Conservation (phyloP, 2,329 filamentous ascomycete genomes). For the Metarhizium brunneum region DNA sequence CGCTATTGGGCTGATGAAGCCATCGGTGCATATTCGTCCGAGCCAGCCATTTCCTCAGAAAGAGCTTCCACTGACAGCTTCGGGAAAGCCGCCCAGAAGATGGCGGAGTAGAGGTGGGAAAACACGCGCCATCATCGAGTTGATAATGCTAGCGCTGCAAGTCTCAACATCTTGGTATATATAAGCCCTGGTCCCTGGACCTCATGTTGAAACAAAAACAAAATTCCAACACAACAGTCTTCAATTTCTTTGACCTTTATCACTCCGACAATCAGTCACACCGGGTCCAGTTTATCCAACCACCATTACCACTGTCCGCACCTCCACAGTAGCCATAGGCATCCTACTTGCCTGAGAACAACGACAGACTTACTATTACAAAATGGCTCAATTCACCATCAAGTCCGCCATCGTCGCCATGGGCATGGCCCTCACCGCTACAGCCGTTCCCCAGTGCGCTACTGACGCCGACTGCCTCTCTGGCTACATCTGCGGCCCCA, state of each 20-base stretch:
- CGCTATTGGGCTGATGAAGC: not conserved
- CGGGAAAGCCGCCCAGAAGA: not conserved
- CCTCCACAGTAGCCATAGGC: not conserved
- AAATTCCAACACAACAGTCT: not conserved
- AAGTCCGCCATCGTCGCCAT: not conserved
- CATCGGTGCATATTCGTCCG: not conserved
- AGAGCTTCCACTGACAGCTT: not conserved
- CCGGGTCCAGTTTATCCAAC: too few species aligned
- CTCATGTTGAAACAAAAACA: not conserved
- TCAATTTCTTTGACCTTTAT: too few species aligned
- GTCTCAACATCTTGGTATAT: not conserved
- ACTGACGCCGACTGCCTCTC: not conserved
- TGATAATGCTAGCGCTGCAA: not conserved
- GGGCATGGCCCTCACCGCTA: not conserved
- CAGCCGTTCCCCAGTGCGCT: not conserved
- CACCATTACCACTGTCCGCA: too few species aligned
- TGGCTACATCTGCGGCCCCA: not conserved
- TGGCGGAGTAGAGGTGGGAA: not conserved
- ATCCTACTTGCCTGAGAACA: not conserved
- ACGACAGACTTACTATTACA: not conserved
- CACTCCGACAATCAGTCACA: too few species aligned
- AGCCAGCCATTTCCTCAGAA: not conserved
- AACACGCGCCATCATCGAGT: not conserved
- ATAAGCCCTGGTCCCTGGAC: not conserved
- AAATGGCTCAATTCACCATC: not conserved